Evolutionary conservation across 192 early-diverging fungal genomes (phyloP).

Genomic region (Phycomyces nitens): DNA sequence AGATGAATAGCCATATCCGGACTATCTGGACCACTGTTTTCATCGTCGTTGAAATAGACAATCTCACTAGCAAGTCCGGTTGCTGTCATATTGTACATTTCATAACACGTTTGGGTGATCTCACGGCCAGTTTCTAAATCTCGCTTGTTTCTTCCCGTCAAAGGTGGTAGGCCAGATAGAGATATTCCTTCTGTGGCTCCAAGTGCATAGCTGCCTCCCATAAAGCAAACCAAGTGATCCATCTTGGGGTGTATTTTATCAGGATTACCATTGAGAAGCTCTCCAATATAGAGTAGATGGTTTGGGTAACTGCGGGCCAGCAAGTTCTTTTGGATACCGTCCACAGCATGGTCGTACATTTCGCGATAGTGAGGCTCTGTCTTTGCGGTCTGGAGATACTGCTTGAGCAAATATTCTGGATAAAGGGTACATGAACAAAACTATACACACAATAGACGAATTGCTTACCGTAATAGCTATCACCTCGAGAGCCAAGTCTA

Average conservation of each 20-base stretch:
- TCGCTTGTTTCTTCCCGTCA: constrained; percentile 46
- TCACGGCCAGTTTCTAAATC: constrained; percentile 77
- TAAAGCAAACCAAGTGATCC: constrained; percentile 95
- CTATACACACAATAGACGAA: neutral
- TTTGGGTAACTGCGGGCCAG: constrained; percentile 54
- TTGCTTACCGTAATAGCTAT: constrained; percentile 84
- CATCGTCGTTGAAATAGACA: constrained; percentile 61
- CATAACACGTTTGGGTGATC: constrained; percentile 69
- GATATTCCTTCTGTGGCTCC: constrained; percentile 61
- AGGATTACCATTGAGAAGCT: constrained; percentile 38
- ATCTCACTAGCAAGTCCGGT: constrained; percentile 86
- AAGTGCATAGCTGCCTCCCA: constrained; percentile 79
- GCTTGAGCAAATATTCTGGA: constrained; percentile 88
- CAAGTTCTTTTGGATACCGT: constrained; percentile 66
- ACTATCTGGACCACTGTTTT: constrained; percentile 25
- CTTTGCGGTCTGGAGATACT: constrained; percentile 71
- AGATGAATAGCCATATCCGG: constrained; percentile 65
- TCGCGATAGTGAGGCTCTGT: constrained; percentile 58
- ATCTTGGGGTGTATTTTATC: constrained; percentile 56
- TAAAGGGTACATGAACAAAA: neutral
- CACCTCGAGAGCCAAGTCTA: constrained; percentile 75
- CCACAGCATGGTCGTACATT: constrained; percentile 62
- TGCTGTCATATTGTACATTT: constrained; percentile 76
- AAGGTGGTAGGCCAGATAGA: constrained; percentile 31
- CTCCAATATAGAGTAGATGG: constrained; percentile 64